Base-by-base conservation (phyloP, 83 land plant genomes). In the Picea abies region DNA sequence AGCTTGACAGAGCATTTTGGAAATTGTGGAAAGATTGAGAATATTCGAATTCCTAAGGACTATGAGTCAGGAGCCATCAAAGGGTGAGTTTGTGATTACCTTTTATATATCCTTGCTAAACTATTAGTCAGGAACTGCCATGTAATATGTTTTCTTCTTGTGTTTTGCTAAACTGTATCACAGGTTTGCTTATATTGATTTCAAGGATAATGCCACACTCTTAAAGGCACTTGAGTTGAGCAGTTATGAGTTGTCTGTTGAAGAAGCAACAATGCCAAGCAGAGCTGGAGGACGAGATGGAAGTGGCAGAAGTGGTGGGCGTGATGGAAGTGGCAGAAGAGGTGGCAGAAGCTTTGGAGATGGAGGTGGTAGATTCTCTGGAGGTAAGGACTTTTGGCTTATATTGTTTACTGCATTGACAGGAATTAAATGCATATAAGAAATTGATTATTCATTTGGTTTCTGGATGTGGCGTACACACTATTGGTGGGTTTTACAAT, bases 141-240 rank as follows among this genome's bases (percentile, higher is more conserved):
- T 73, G 15, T 60, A 58, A 25, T 41, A 12, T 12, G 41, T 17
- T 29, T 23, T 81, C 23, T 26, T 62, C 32, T 26, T 68, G 25
- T 1, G 10, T 10, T 72, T 35, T 47, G 26, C 60, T 25, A 14
- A 41, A 78, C 56, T 82, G 63, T 52, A 52, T 67, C 2, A 62
- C 90, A 96, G 99, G 84, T 79, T 93, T 71, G 98, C 98, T 4
- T 96, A 93, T 83, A 56, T 96, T 60, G 92, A 90, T 11, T 93
- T 95, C 63, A 77, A 75, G 25, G 87, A 84, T 64, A 63, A 32
- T 44, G 92, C 79, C 61, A 71, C 87, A 16, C 84, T 89, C 61
- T 41, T 76, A 58, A 90, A 89, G 72, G 99, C 99, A 14, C 23
- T 92, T 20, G 96, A 95, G 68, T 84, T 92, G 4, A 87, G 89